Evolutionary conservation across 2,329 filamentous ascomycete genomes (phyloP).

Genomic region (Colletotrichum caudatum): DNA sequence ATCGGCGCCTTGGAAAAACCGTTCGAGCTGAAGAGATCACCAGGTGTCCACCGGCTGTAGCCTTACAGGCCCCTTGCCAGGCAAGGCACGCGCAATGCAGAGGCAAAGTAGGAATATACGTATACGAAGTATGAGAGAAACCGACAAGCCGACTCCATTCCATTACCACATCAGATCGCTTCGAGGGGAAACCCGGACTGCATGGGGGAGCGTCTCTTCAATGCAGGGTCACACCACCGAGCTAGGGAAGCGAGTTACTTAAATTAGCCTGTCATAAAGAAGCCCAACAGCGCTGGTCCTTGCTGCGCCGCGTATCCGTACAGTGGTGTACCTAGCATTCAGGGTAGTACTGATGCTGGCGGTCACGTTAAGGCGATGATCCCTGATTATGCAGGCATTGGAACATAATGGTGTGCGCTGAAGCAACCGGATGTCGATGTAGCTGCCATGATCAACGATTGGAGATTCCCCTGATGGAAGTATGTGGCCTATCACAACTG

Average conservation of each 20-base stretch:
- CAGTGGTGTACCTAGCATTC: neutral
- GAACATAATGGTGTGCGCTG: neutral
- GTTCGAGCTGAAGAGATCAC: neutral
- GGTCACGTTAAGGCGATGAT: constrained; percentile 11
- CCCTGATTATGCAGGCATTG: constrained; percentile 11
- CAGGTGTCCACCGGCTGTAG: neutral
- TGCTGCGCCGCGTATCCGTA: neutral
- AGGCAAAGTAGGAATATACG: neutral
- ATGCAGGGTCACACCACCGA: constrained; percentile 18
- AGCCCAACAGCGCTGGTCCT: constrained; percentile 18
- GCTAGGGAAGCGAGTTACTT: constrained; percentile 30
- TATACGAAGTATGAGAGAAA: neutral
- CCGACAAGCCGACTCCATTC: constrained; percentile 25
- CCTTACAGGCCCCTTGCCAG: neutral
- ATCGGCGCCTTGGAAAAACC: constrained; percentile 20
- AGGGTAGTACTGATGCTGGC: neutral
- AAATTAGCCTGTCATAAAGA: constrained; percentile 32
- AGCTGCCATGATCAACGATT: neutral
- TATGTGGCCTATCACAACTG: neutral
- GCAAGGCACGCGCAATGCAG: neutral
- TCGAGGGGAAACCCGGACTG: constrained; percentile 16
- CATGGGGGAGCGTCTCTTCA: constrained; percentile 18
- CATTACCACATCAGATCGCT: constrained; percentile 27
- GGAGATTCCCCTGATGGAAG: neutral
- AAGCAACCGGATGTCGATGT: neutral